phyloP scores from a whole-genome alignment of 2,329 filamentous ascomycete genomes.

The Aureobasidium sp. region DNA sequence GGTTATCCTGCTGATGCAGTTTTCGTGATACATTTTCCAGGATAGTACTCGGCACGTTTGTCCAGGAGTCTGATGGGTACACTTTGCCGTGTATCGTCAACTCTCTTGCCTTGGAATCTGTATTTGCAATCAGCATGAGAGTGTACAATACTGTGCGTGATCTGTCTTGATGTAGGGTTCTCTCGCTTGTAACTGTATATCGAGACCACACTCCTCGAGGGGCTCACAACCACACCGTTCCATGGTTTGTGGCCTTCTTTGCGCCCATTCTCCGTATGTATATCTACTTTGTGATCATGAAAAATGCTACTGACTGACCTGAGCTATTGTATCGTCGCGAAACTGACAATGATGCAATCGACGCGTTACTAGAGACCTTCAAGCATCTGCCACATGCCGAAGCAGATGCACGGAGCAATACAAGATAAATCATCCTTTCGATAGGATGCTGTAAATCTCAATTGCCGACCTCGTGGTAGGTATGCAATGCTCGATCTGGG shows the following conservation, averaged over 20 bases:
- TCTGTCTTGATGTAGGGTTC: neutral
- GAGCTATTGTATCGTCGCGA: conserved; percentile 1
- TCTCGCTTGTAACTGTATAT: neutral
- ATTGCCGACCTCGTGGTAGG: neutral
- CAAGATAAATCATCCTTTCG: neutral
- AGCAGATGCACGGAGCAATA: neutral
- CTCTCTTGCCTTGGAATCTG: neutral
- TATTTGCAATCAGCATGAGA: neutral
- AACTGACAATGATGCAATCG: neutral
- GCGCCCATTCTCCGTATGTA: neutral
- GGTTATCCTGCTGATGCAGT: conserved; percentile 84
- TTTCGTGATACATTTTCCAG: conserved; percentile 63
- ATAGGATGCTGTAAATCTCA: neutral
- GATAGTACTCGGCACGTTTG: conserved; percentile 73
- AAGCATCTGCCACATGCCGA: neutral
- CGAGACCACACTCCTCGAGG: neutral
- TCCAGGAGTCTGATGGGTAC: conserved; percentile 70
- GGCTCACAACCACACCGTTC: neutral
- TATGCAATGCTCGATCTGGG: neutral
- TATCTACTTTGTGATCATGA: neutral
- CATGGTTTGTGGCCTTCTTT: too few relatives aligned
- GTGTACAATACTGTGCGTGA: neutral
- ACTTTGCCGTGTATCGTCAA: conserved; percentile 51
- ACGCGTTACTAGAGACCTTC: neutral
- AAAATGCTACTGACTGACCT: neutral